These are phyloP conservation scores for Pecoramyces ruminantium DNA, from an alignment of 192 early-diverging fungal species.

Conservation along the genomic window DNA sequence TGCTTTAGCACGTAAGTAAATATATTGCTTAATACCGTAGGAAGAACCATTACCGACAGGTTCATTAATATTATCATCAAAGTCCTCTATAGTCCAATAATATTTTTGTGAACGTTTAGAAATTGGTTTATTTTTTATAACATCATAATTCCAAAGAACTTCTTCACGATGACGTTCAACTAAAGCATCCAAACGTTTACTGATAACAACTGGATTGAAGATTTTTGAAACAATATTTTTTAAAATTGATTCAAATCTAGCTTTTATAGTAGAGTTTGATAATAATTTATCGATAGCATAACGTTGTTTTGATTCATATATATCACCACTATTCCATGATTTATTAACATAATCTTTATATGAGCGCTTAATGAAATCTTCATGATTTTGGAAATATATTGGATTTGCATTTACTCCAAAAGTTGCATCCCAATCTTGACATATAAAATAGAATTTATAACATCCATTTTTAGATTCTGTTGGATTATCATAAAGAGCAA, in stretches of 20 bases:
- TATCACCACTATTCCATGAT: neutral
- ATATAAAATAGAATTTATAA: neutral
- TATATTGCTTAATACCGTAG: neutral
- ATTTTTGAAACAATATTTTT: neutral
- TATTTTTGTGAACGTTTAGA: too few relatives aligned
- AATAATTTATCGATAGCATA: neutral
- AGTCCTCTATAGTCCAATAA: neutral
- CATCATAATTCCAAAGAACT: neutral
- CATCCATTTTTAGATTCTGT: too few relatives aligned
- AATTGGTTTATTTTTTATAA: neutral
- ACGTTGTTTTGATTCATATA: neutral
- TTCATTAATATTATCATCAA: neutral
- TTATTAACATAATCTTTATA: neutral
- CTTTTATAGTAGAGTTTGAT: neutral
- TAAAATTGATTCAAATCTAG: neutral
- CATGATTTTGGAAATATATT: neutral
- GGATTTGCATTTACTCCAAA: neutral
- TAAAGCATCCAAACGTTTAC: neutral
- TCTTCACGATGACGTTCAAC: neutral
- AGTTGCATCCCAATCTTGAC: neutral
- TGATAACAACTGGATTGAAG: neutral
- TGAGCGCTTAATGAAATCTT: neutral
- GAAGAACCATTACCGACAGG: neutral
- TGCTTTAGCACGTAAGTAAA: neutral
- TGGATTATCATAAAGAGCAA: neutral